Conservation (phyloP, 306 rosid genomes). For the Cicer judaicum region DNA sequence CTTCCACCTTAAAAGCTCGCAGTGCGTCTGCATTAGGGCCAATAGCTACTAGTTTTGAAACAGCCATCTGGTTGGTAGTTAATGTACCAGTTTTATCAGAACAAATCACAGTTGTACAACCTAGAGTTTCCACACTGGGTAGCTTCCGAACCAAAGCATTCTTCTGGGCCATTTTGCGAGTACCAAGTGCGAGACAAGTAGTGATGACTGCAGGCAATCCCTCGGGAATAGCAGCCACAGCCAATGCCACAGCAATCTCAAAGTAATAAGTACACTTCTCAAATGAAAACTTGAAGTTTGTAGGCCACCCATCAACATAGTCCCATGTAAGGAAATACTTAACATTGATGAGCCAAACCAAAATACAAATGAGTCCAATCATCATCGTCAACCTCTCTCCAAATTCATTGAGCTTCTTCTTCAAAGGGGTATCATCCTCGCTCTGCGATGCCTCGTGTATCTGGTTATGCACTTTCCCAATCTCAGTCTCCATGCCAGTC, state of each 20-base stretch:
- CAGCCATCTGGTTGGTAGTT: slow-evolving; percentile 84
- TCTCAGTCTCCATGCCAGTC: slow-evolving; percentile 71
- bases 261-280: slow-evolving; percentile 68
- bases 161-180: slow-evolving; percentile 69
- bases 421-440: slow-evolving; percentile 83
- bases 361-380: slow-evolving; percentile 56
- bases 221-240: slow-evolving; percentile 71
- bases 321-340: slow-evolving; percentile 66
- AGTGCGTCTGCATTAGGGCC: slow-evolving; percentile 53
- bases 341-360: slow-evolving; percentile 64
- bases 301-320: slow-evolving; percentile 58
- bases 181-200: slow-evolving; percentile 60
- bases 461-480: slow-evolving; percentile 80
- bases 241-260: slow-evolving; percentile 69
- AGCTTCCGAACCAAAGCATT: slow-evolving; percentile 75
- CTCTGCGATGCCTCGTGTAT: slow-evolving; percentile 69
- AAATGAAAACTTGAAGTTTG: slow-evolving; percentile 59
- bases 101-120: slow-evolving; percentile 66
- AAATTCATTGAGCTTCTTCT: slow-evolving; percentile 70
- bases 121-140: slow-evolving; percentile 67
- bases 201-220: slow-evolving; percentile 68
- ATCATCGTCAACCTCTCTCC: slow-evolving; percentile 57
- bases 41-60: slow-evolving; percentile 67
- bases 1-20: slow-evolving; percentile 71
- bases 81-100: slow-evolving; percentile 66